Conservation (phyloP, 768 basidiomycete species). For the Leucocoprinus birnbaumii region DNA sequence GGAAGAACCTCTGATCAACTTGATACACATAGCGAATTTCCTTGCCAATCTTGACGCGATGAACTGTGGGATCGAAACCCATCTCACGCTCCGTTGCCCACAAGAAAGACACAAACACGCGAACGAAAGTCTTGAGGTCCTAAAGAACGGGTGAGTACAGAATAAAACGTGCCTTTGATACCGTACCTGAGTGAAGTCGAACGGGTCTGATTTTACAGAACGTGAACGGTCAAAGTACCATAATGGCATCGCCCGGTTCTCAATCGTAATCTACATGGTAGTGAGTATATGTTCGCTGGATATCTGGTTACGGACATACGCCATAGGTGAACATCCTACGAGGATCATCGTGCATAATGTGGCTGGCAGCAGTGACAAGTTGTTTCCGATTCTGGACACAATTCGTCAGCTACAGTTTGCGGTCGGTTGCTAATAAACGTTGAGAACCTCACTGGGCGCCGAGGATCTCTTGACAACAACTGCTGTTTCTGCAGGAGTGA, state of each 20-base stretch:
- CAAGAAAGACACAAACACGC: conserved; percentile 4
- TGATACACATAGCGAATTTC: neutral
- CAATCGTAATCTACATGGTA: neutral
- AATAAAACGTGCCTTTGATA: too few species aligned
- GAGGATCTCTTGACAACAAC: too few species aligned
- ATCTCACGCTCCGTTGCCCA: conserved; percentile 3
- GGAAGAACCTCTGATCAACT: too few species aligned
- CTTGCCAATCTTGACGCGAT: neutral
- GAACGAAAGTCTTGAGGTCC: conserved; percentile 1
- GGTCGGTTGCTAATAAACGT: too few species aligned
- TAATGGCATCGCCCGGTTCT: neutral
- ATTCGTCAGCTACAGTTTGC: too few species aligned
- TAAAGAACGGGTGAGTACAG: neutral
- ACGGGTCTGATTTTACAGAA: neutral
- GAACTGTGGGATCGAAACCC: conserved; percentile 4
- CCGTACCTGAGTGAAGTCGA: conserved; percentile 5
- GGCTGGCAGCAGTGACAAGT: neutral
- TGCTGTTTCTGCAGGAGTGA: too few species aligned
- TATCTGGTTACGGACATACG: neutral
- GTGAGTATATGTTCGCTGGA: too few species aligned
- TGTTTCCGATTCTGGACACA: neutral
- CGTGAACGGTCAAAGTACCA: conserved; percentile 9
- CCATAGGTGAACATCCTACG: conserved; percentile 1
- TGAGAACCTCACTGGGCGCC: too few species aligned
- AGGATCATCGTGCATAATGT: conserved; percentile 6